These are phyloP conservation scores for Petunia hybrid DNA, from an alignment of 305 asterid species.

Conservation along the genomic window DNA sequence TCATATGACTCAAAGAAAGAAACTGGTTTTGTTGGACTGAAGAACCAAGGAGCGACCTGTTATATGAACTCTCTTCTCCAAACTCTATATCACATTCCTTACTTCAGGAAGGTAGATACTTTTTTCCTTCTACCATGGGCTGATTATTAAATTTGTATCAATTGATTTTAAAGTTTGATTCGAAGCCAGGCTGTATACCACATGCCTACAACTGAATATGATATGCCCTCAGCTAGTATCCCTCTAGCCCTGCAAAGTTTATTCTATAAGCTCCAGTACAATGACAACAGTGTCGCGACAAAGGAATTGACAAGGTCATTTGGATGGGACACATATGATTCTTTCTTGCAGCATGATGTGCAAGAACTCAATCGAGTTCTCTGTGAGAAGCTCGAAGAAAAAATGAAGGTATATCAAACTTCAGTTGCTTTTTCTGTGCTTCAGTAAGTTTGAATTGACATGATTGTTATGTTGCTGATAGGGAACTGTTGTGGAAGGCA, in stretches of 20 bases:
- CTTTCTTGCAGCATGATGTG: slow-evolving; percentile 69
- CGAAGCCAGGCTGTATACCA: slow-evolving; percentile 62
- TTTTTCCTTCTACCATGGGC: not conserved
- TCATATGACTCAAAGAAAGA: slow-evolving; percentile 64
- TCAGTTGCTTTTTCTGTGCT: slow-evolving; percentile 11
- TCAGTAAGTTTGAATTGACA: not conserved
- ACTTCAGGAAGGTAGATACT: slow-evolving; percentile 59
- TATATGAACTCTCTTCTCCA: slow-evolving; percentile 75
- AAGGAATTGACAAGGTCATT: slow-evolving; percentile 70
- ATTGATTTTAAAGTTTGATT: not conserved
- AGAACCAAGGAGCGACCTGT: slow-evolving; percentile 75
- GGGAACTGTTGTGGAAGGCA: slow-evolving; percentile 70
- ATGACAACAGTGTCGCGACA: slow-evolving; percentile 56
- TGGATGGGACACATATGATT: slow-evolving; percentile 71
- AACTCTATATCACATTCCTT: slow-evolving; percentile 67
- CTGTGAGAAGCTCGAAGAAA: slow-evolving; percentile 68
- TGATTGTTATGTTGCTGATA: slow-evolving; percentile 41
- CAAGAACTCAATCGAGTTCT: slow-evolving; percentile 67
- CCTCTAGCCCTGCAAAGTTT: slow-evolving; percentile 70
- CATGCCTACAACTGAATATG: slow-evolving; percentile 61
- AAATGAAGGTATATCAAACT: slow-evolving; percentile 55
- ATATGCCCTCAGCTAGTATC: slow-evolving; percentile 64
- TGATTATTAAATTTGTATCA: not conserved
- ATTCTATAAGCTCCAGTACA: slow-evolving; percentile 65
- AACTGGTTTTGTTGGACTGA: slow-evolving; percentile 70